Percentiles rank a stretch among this genome's conserved stretches.
Conservation (phyloP, 225 moss, liverwort and hornwort genomes). For the Pleurozium schreberi region DNA sequence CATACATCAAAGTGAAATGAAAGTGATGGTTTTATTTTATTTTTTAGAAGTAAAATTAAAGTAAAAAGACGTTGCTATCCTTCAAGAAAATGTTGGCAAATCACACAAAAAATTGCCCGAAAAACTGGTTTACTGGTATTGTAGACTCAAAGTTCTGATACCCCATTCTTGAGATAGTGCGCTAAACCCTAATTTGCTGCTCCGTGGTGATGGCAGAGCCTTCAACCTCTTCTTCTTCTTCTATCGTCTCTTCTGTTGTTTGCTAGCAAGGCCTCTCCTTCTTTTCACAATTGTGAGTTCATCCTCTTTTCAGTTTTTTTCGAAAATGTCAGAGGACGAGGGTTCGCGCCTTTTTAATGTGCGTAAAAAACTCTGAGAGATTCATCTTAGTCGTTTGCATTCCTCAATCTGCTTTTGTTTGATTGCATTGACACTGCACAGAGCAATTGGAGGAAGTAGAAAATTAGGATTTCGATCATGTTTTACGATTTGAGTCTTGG, state of each 20-base stretch:
- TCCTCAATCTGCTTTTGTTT: background rate
- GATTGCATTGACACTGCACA: background rate
- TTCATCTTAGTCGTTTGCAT: background rate
- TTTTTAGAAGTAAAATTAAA: background rate
- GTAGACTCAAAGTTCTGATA: background rate
- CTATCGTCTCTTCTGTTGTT: background rate
- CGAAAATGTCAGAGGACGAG: background rate
- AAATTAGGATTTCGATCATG: slow-evolving; percentile 12
- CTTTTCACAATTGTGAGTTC: background rate
- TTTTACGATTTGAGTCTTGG: slow-evolving; percentile 68
- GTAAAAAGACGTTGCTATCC: background rate
- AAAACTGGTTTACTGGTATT: no score
- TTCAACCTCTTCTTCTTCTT: background rate
- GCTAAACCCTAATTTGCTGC: background rate
- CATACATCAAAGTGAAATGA: background rate
- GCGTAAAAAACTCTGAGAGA: background rate
- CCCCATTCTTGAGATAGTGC: no score
- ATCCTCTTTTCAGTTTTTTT: background rate
- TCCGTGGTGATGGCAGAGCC: background rate
- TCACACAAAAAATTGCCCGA: background rate
- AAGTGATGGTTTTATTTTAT: no score
- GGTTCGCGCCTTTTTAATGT: background rate
- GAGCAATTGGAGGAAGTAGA: background rate
- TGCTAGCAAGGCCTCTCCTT: background rate
- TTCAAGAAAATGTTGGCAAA: background rate